A percentile compares a stretch with the other conserved stretches of the same genome.
These are phyloP conservation scores for Vaucheria bursata DNA, from an alignment of 352 stramenopile species.

Conservation along the genomic window DNA sequence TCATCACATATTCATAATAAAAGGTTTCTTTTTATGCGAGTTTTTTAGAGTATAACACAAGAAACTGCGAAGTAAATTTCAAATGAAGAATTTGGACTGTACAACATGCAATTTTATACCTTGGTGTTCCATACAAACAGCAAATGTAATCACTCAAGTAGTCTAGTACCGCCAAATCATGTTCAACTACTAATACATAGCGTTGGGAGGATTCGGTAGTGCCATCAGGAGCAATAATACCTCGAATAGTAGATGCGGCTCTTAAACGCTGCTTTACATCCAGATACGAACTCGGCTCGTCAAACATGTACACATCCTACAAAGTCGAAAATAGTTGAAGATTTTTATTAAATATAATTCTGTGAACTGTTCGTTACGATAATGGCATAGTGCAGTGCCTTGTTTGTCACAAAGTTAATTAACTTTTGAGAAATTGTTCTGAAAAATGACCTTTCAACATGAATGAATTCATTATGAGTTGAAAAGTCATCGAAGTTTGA, in stretches of 20 bases:
- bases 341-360: too few species aligned
- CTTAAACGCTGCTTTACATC: slow-evolving; percentile 98
- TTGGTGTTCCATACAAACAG: slow-evolving; percentile 93
- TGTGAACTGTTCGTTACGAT: too few species aligned
- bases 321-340: slow-evolving; percentile 70
- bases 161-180: slow-evolving; percentile 98
- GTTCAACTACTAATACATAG: slow-evolving; percentile 98
- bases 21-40: not conserved
- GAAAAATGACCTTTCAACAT: too few species aligned
- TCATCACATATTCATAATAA: too few species aligned
- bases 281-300: slow-evolving; percentile 98
- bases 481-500: too few species aligned
- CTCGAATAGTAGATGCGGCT: slow-evolving; percentile 90
- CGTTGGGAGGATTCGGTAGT: slow-evolving; percentile 48
- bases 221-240: slow-evolving; percentile 12
- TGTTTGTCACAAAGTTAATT: too few species aligned
- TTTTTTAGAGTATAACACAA: not conserved
- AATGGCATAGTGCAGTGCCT: too few species aligned
- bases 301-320: slow-evolving; percentile 99
- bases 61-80: not conserved
- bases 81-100: not conserved
- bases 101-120: not conserved
- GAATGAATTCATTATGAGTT: too few species aligned
- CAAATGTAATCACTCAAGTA: slow-evolving; percentile 96
- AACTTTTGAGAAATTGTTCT: too few species aligned